phyloP scores from a whole-genome alignment of 106 monocot genomes.

The Dendrobium nobile region DNA sequence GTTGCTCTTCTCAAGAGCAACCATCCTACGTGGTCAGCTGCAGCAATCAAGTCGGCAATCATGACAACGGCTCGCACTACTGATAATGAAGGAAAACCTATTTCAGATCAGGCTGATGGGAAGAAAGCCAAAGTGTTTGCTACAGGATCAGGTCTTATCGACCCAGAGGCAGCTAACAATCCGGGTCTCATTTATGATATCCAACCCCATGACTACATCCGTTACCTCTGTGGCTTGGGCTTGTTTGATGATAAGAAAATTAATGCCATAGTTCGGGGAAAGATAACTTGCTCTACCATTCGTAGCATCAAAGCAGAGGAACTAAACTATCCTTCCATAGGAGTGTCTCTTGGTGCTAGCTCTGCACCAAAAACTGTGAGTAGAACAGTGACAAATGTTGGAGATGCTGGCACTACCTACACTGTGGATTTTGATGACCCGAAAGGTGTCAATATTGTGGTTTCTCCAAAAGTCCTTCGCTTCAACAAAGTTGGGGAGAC shows the following conservation, averaged over 20 bases:
- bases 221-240: conserved; percentile 16
- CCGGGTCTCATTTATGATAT: conserved; percentile 30
- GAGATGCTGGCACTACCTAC: conserved; percentile 4
- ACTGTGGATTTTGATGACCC: conserved; percentile 5
- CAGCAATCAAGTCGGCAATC: conserved; percentile 26
- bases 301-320: not conserved
- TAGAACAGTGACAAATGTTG: conserved; percentile 25
- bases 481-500: conserved; percentile 4
- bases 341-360: conserved; percentile 1
- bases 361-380: not conserved
- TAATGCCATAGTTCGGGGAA: not conserved
- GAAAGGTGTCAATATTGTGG: conserved; percentile 11
- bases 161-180: conserved; percentile 14
- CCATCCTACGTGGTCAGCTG: conserved; percentile 25
- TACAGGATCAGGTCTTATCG: conserved; percentile 21
- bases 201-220: conserved; percentile 15
- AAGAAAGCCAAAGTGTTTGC: conserved; percentile 3
- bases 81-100: conserved; percentile 8
- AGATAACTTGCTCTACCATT: not conserved
- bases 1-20: conserved; percentile 20
- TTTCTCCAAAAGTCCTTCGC: conserved; percentile 3
- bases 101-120: conserved; percentile 8
- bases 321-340: conserved; percentile 27
- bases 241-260: conserved; percentile 5
- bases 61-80: conserved; percentile 16